phyloP scores from a whole-genome alignment of 106 monocot species.

The Allium sativum region DNA sequence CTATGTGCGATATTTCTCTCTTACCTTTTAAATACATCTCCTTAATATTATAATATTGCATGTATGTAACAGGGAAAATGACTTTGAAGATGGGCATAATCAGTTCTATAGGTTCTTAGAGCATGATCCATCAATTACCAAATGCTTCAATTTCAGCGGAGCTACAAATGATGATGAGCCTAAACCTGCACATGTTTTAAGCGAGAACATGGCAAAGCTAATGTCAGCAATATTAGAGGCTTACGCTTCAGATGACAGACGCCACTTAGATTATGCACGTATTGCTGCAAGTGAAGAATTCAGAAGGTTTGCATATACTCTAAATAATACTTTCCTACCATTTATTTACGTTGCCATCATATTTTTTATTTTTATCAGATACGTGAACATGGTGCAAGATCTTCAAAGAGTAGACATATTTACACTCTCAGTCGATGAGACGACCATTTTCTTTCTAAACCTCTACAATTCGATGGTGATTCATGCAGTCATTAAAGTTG shows the following conservation, averaged over 20 bases:
- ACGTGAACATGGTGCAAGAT: conserved; percentile 57
- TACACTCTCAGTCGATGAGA: conserved; percentile 37
- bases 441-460: conserved; percentile 75
- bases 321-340: no score
- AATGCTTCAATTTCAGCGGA: conserved; percentile 74
- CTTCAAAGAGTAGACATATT: conserved; percentile 74
- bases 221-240: conserved; percentile 87
- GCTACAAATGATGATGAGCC: conserved; percentile 73
- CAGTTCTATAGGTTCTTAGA: conserved; percentile 75
- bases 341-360: no score
- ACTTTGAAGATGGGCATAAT: conserved; percentile 68
- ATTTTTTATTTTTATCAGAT: conserved; percentile 25
- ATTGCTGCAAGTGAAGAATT: conserved; percentile 86
- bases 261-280: conserved; percentile 53
- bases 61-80: conserved; percentile 41
- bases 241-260: conserved; percentile 64
- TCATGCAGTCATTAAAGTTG: conserved; percentile 62
- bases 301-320: conserved; percentile 39
- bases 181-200: conserved; percentile 35
- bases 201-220: conserved; percentile 53
- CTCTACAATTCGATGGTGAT: conserved; percentile 95
- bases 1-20: no score
- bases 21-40: no score
- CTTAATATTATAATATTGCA: no score
- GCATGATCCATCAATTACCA: conserved; percentile 68